Percentiles rank a stretch among this genome's conserved stretches.
Evolutionary conservation across 805 yeast species (phyloP).

Genomic region (Yamadazyma ubonensis): DNA sequence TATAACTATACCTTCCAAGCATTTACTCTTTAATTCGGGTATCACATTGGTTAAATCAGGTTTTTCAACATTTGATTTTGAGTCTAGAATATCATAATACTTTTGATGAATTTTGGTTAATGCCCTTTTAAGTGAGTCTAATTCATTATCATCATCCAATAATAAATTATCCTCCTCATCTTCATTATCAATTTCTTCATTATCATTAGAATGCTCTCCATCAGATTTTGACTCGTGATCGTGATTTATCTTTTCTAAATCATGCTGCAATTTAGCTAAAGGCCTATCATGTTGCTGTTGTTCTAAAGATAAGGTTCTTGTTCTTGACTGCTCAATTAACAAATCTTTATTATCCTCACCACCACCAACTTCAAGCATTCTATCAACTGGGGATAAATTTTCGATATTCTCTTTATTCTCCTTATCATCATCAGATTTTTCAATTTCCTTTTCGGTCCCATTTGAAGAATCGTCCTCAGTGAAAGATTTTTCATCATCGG

Average conservation of each 20-base stretch:
- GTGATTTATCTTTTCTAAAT: constrained; percentile 53
- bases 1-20: constrained; percentile 66
- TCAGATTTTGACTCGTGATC: constrained; percentile 19
- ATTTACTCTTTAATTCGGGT: constrained; percentile 68
- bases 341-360: constrained; percentile 51
- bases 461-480: constrained; percentile 9
- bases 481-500: constrained; percentile 20
- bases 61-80: background rate
- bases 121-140: constrained; percentile 59
- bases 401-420: constrained; percentile 9
- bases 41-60: constrained; percentile 72
- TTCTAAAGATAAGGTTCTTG: constrained; percentile 69
- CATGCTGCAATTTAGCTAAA: constrained; percentile 75
- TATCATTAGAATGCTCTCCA: constrained; percentile 24
- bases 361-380: constrained; percentile 48
- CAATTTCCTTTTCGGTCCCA: constrained; percentile 10
- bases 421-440: constrained; percentile 9
- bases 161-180: constrained; percentile 52
- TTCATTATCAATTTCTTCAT: constrained; percentile 11
- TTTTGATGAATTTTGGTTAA: constrained; percentile 61
- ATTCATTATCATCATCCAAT: constrained; percentile 79
- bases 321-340: constrained; percentile 55
- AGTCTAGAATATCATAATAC: constrained; percentile 55
- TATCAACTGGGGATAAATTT: constrained; percentile 43
- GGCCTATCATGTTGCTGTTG: constrained; percentile 83